Evolutionary conservation across 2,329 filamentous ascomycete genomes (phyloP), one percentile per base, ranked within the genome.

Genomic region (Zasmidium citrigriseum): DNA sequence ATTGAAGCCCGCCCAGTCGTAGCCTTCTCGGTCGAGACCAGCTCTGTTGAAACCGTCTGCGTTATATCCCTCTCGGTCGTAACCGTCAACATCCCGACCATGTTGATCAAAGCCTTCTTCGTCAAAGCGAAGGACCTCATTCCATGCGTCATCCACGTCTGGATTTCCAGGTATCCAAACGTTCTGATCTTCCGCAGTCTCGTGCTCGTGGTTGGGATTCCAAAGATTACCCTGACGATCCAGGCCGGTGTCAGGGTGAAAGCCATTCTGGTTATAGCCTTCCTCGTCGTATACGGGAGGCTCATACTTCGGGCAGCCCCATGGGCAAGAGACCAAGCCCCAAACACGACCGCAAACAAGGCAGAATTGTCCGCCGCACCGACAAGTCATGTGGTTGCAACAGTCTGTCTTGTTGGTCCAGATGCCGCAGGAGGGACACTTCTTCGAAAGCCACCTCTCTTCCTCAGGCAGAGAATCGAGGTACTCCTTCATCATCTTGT

Each of bases 271-370:
- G 21, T 46, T 46, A 22, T 45, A 59, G 20, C 57, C 52, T 16
- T 59, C 52, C 1, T 51, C 25, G 27, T 59, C 57, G 45, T 59
- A 55, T 10, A 41, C 21, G n/a, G 57, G 57, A 18, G 21, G 24
- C 12, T 20, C 45, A 21, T 24, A 52, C 18, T 59, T 45, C 22
- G 57, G 57, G 46, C 52, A 59, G 12, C 57, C 57, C 16, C 23
- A 49, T 18, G 14, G 23, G 44, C 57, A 55, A 11, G 57, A 50
- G 2, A 20, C 34, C 5, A 51, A 24, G 3, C 46, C 57, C 57
- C 52, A 59, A 2, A n/a, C 3, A n/a, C 21, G 45, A 12, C 57
- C 45, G 47, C 52, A 59, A 34, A 54, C 46, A 2, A 59, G 46
- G 41, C 57, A 55, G 38, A 55, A 55, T 23, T 59, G 21, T 11